Conservation (phyloP, 805 yeast species). For the Torulaspora delbrueckii region DNA sequence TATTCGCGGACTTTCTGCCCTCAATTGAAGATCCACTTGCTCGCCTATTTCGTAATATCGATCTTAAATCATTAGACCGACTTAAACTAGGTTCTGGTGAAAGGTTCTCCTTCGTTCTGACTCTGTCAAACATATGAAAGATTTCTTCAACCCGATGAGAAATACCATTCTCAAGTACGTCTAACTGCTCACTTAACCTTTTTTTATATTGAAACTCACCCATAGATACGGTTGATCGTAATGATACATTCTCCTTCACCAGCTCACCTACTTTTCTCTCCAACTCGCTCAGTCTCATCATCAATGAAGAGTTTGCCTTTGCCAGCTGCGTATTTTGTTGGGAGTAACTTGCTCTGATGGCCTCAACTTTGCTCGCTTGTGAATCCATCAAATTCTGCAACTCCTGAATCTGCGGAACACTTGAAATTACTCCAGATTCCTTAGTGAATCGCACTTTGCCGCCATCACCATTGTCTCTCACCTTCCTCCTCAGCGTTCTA, state of each 20-base stretch:
- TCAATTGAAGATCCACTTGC: conserved; percentile 1
- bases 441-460: conserved; percentile 1
- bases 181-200: conserved; percentile 38
- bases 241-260: conserved; percentile 45
- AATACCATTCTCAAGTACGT: conserved; percentile 40
- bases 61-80: conserved; percentile 5
- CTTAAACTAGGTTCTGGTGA: conserved; percentile 4
- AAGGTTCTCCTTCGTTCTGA: conserved; percentile 42
- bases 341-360: conserved; percentile 26
- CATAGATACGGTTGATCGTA: conserved; percentile 38
- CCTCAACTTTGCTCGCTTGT: conserved; percentile 20
- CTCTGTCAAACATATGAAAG: conserved; percentile 38
- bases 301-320: conserved; percentile 49
- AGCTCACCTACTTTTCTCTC: conserved; percentile 48
- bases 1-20: conserved; percentile 9
- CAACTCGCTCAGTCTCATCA: conserved; percentile 47
- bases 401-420: conserved; percentile 25
- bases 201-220: conserved; percentile 31
- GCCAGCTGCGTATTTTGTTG: conserved; percentile 54
- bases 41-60: conserved; percentile 8
- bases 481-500: conserved; percentile 11
- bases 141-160: conserved; percentile 43
- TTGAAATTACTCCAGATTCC: not conserved
- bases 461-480: conserved; percentile 5
- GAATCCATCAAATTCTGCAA: conserved; percentile 30